Conservation (phyloP, 192 early-diverging fungal species). For the Backusella circina region DNA sequence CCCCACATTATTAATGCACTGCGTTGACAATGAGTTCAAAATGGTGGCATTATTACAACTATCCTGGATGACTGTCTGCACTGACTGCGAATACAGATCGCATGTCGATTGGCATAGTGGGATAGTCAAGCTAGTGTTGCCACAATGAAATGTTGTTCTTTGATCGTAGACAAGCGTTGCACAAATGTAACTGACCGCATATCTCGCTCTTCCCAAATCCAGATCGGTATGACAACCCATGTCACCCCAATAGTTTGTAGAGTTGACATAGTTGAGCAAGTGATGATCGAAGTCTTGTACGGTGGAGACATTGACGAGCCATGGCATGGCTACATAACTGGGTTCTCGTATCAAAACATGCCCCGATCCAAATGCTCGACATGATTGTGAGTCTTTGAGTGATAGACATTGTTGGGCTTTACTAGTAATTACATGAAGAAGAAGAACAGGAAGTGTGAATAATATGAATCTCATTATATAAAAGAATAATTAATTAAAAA, state of each 20-base stretch:
- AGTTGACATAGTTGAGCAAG: not conserved
- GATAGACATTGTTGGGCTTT: constrained; percentile 14
- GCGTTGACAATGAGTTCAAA: not conserved
- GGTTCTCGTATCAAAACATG: constrained; percentile 6
- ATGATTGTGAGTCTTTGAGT: not conserved
- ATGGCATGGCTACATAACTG: constrained; percentile 2
- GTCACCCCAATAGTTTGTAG: not conserved
- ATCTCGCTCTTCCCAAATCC: constrained; percentile 2
- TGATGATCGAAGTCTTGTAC: constrained; percentile 3
- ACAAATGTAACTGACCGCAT: constrained; percentile 3
- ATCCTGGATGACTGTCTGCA: not conserved
- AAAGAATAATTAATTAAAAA: not conserved
- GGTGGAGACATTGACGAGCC: constrained; percentile 11
- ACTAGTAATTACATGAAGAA: not conserved
- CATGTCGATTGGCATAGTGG: constrained; percentile 14
- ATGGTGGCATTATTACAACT: not conserved
- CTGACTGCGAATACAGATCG: not conserved
- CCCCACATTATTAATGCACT: not conserved
- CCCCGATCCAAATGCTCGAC: not conserved
- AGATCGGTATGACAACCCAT: not conserved
- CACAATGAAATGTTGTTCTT: not conserved
- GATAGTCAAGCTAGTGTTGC: not conserved
- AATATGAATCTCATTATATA: not conserved
- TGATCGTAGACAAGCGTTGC: not conserved
- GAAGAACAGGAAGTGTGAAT: constrained; percentile 2